Evolutionary conservation across 768 basidiomycete species (phyloP).

Genomic region (Tricholoma saponaceum): DNA sequence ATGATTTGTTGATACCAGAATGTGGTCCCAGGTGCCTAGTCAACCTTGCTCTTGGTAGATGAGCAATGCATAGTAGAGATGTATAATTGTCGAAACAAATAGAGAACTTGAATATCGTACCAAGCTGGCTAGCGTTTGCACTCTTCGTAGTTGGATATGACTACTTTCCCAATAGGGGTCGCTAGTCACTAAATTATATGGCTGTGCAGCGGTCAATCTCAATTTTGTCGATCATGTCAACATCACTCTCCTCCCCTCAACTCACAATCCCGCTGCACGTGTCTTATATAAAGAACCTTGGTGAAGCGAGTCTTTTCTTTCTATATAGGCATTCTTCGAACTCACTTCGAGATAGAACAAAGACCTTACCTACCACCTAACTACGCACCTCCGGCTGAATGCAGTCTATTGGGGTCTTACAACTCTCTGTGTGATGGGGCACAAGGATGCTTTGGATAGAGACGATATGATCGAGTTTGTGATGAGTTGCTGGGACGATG

Average conservation of each 20-base stretch:
- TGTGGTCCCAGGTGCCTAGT: no score
- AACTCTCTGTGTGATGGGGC: conserved; percentile 78
- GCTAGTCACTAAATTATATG: no score
- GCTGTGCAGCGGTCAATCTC: no score
- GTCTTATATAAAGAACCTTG: conserved; percentile 71
- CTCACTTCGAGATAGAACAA: conserved; percentile 47
- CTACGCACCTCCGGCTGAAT: conserved; percentile 91
- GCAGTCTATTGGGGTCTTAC: conserved; percentile 97
- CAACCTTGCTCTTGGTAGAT: no score
- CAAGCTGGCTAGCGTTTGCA: no score
- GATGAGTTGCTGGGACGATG: conserved; percentile 93
- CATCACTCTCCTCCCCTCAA: not conserved
- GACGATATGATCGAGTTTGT: conserved; percentile 88
- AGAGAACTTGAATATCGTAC: no score
- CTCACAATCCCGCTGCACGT: conserved; percentile 61
- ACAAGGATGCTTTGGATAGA: conserved; percentile 71
- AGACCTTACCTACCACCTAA: conserved; percentile 84
- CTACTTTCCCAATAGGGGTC: no score
- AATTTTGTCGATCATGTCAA: not conserved
- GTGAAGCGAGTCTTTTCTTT: conserved; percentile 41
- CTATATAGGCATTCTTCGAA: not conserved
- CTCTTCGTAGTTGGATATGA: no score
- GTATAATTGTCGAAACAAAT: no score
- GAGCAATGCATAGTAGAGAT: no score
- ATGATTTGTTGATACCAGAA: no score